phyloP scores from a whole-genome alignment of 768 basidiomycete genomes.

The Stropharia rugosoannulata region DNA sequence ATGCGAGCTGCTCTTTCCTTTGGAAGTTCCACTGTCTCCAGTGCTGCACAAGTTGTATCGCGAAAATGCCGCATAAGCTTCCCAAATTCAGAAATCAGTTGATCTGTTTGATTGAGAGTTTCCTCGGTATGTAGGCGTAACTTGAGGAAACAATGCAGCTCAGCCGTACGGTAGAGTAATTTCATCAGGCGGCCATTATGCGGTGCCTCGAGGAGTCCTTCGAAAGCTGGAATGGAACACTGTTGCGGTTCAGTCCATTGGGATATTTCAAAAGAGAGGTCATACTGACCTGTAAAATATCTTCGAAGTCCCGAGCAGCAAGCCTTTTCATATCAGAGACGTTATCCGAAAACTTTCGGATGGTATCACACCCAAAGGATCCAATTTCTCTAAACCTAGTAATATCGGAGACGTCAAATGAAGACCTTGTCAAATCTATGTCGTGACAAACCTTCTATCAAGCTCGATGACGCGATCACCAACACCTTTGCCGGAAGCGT shows the following conservation, averaged over 20 bases:
- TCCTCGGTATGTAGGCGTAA: slow-evolving; percentile 35
- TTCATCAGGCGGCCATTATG: slow-evolving; percentile 27
- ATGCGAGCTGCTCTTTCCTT: too few relatives aligned
- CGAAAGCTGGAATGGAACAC: slow-evolving; percentile 37
- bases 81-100: too few relatives aligned
- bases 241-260: slow-evolving; percentile 15
- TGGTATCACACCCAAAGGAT: slow-evolving; percentile 23
- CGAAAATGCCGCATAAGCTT: background rate
- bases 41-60: too few relatives aligned
- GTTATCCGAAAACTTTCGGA: slow-evolving; percentile 27
- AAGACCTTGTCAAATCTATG: background rate
- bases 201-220: slow-evolving; percentile 28
- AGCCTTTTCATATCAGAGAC: too few relatives aligned
- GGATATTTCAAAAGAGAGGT: background rate
- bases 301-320: slow-evolving; percentile 34
- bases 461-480: background rate
- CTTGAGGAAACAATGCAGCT: slow-evolving; percentile 41
- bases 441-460: background rate
- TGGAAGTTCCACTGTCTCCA: too few relatives aligned
- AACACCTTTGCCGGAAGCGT: background rate
- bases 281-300: slow-evolving; percentile 34
- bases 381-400: slow-evolving; percentile 20
- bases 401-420: slow-evolving; percentile 12
- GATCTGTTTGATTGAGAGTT: slow-evolving; percentile 18
- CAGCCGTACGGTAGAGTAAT: too few relatives aligned